Conservation (phyloP, 1,284 basidiomycete genomes). For the Ganoderma lingzhi region DNA sequence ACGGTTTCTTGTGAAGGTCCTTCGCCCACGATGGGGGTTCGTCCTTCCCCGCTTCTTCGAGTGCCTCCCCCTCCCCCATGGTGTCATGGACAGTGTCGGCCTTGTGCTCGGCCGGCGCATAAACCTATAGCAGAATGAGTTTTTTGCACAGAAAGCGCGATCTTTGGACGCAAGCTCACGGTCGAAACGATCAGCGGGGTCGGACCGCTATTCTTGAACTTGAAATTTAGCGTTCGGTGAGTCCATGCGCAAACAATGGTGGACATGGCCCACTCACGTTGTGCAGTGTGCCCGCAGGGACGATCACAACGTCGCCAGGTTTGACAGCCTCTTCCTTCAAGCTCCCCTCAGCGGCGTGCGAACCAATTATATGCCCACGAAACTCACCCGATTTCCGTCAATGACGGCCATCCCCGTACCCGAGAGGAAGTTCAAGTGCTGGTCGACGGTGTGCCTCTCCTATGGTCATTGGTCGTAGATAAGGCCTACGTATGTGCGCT, state of each 20-base stretch:
- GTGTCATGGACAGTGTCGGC: constrained; percentile 41
- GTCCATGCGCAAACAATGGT: not conserved
- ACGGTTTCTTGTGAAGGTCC: constrained; percentile 28
- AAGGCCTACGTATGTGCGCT: constrained; percentile 1
- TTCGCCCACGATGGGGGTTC: constrained; percentile 42
- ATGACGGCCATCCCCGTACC: constrained; percentile 40
- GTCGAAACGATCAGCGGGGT: constrained; percentile 42
- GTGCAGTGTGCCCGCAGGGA: constrained; percentile 42
- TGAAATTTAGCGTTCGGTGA: not conserved
- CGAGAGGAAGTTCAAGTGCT: constrained; percentile 43
- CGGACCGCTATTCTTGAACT: constrained; percentile 42
- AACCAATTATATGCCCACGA: not conserved
- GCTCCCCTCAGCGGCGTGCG: not conserved
- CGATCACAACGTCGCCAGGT: constrained; percentile 41
- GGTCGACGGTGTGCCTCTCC: constrained; percentile 43
- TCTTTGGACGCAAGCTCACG: constrained; percentile 23
- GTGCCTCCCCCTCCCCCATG: constrained; percentile 39
- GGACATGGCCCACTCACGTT: constrained; percentile 34
- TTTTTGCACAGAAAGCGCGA: not conserved
- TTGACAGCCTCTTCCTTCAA: constrained; percentile 33
- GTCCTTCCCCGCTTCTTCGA: constrained; percentile 43
- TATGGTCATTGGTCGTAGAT: not conserved
- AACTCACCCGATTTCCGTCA: constrained; percentile 37
- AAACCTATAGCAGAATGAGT: constrained; percentile 31
- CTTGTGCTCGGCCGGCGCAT: constrained; percentile 44